Evolutionary conservation across 768 basidiomycete genomes (phyloP).

Genomic region (Agrocybe pediades): DNA sequence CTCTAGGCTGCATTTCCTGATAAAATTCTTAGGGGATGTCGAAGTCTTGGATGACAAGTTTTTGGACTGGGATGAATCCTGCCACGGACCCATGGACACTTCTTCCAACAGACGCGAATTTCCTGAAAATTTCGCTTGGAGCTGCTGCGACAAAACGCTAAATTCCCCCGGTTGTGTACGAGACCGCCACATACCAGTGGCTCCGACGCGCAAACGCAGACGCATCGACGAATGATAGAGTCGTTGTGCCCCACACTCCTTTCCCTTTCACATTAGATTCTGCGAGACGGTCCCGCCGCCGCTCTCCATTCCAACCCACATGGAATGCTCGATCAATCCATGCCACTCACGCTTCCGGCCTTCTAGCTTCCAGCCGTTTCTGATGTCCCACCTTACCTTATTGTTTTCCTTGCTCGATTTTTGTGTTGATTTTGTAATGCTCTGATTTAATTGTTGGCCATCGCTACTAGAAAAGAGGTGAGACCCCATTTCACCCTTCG

Average conservation of each 20-base stretch:
- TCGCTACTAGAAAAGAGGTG: not conserved
- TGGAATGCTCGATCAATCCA: not conserved
- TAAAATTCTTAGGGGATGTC: constrained; percentile 35
- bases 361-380: constrained; percentile 4
- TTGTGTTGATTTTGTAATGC: constrained; percentile 8
- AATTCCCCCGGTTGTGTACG: constrained; percentile 39
- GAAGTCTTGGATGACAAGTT: constrained; percentile 41
- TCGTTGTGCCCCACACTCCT: too few relatives aligned
- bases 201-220: constrained; percentile 36
- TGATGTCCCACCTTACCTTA: constrained; percentile 11
- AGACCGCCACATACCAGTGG: constrained; percentile 33
- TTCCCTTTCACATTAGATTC: not conserved
- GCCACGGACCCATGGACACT: constrained; percentile 49
- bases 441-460: not conserved
- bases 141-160: constrained; percentile 47
- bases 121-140: constrained; percentile 53
- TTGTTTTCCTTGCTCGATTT: constrained; percentile 10
- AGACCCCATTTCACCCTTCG: constrained; percentile 2
- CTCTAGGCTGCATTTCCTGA: not conserved
- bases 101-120: constrained; percentile 36
- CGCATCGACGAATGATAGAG: constrained; percentile 23
- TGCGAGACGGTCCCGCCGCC: constrained; percentile 7
- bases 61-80: constrained; percentile 48
- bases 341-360: not conserved
- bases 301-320: constrained; percentile 2